Evolutionary conservation across 192 early-diverging fungal species (phyloP).

Genomic region (Mycoemilia scoparia): DNA sequence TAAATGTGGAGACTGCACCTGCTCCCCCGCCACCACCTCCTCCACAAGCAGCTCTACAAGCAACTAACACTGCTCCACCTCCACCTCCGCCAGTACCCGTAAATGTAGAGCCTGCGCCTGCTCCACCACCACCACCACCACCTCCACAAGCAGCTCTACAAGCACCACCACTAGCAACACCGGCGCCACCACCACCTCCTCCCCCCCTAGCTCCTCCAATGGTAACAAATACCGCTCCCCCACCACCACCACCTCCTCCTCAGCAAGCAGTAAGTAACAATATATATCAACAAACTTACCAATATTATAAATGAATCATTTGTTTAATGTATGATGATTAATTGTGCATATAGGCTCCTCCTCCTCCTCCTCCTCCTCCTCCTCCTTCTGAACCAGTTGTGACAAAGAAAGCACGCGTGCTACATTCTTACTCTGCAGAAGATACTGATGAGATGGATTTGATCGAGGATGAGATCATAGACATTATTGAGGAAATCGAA

Average conservation of each 20-base stretch:
- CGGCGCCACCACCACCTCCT: conserved; percentile 6
- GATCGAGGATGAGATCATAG: conserved; percentile 64
- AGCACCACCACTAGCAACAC: conserved; percentile 7
- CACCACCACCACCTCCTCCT: conserved; percentile 3
- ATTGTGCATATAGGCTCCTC: not conserved
- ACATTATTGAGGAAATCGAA: conserved; percentile 57
- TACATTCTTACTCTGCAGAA: conserved; percentile 58
- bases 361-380: not conserved
- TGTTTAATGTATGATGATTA: no score
- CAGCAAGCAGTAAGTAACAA: no score
- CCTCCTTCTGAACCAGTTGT: not conserved
- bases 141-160: not conserved
- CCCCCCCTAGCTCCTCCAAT: not conserved
- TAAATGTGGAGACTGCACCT: conserved; percentile 5
- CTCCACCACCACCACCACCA: conserved; percentile 2
- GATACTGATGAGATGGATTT: conserved; percentile 77
- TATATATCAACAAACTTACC: no score
- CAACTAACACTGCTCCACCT: conserved; percentile 4
- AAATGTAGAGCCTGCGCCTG: conserved; percentile 3
- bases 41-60: not conserved
- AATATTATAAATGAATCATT: no score
- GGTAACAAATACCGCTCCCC: conserved; percentile 1
- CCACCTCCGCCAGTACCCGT: not conserved
- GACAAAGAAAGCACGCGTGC: conserved; percentile 29
- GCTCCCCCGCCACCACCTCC: conserved; percentile 4